Base-by-base conservation (phyloP, 768 basidiomycete genomes). In the Imleria badia region DNA sequence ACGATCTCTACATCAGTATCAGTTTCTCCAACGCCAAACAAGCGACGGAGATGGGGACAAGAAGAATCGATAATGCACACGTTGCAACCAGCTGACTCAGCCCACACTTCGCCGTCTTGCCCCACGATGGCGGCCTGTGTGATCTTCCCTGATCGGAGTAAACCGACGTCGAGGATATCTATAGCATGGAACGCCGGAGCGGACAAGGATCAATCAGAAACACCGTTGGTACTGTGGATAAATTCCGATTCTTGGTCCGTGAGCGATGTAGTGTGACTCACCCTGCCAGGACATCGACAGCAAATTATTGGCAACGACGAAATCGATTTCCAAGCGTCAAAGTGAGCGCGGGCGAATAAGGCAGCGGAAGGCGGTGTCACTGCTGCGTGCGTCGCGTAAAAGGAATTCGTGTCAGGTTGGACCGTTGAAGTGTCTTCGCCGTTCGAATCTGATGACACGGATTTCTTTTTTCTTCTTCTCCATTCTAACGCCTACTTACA, bases 141-240 rank as follows among this genome's bases (percentile, higher is more conserved):
- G 66, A 96, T 75, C 73, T 84, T 90, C 60, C 82, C 84, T 57
- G 75, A 85, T 34, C 83, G 89, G 62, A 95, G 70, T 52, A 95
- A 83, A 70, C 91, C 84, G 66, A 75, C 76, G 70, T 94, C 89
- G 72, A 94, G 88, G 75, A 92, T 91, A 57, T 79, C 92, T 94
- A 66, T 29, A 26, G 33, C n/a, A 23, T 19, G 22, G 4, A 35
- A 12, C 17, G 41, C 14, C 26, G n/a, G 35, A 45, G 38, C 29
- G 23, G 15, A 31, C n/a, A 33, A 23, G 19, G 11, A 20, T 20
- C 7, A 2, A 47, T 50, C 45, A 44, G 56, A 56, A 26, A 7
- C 30, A 33, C 14, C 29, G 15, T 10, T 26, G 26, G 26, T 26
- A 35, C 12, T 39, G 14, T 20, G 23, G n/a, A 29, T 22, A 14